Base-by-base conservation (phyloP, 495 filamentous ascomycete genomes). In the Penicillium crystallinum region DNA sequence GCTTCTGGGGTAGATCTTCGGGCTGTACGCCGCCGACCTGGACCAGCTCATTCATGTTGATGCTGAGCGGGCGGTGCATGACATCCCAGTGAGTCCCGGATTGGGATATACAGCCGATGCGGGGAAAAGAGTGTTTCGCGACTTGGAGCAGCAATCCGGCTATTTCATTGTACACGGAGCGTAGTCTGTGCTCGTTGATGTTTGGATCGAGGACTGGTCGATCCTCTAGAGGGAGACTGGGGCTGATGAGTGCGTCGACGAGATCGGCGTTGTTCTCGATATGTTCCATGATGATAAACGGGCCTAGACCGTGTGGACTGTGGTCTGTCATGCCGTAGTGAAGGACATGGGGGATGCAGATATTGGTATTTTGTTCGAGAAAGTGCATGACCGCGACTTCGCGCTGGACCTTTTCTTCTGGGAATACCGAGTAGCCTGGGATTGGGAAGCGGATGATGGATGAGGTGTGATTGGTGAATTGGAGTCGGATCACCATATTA, bases 281-380 rank as follows among this genome's bases (percentile, higher is more conserved):
- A 35, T 70, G 71, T 10, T 73, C 65, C 63, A 76, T 73, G 45
- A 79, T 71, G 38, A 77, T 72, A 53, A 72, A 79, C 0, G 74
- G 69, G 2, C 75, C 71, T 33, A 77, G 41, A 0, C 58, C 54
- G 6, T 23, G n/a, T 4, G 62, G 57, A 36, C 48, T 65, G n/a
- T 61, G 59, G 33, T 36, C 33, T 23, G 18, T 27, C 7, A 4
- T 27, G 46, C 21, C 72, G 37, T 56, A 67, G 39, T 69, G 59
- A 5, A 71, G 61, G 31, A 76, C 46, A 19, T 54, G 57, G 15
- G 75, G 68, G 10, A 77, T 55, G 0, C 67, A 73, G 25, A 79
- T 66, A 9, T 47, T 65, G 12, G 73, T 76, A 23, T 69, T 56
- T 10, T 57, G 54, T 21, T 59, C 55, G 29, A 79, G 41, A 47